These are phyloP conservation scores for Ceratocystis albifundus DNA, from an alignment of 2,329 filamentous ascomycete species.

Conservation along the genomic window DNA sequence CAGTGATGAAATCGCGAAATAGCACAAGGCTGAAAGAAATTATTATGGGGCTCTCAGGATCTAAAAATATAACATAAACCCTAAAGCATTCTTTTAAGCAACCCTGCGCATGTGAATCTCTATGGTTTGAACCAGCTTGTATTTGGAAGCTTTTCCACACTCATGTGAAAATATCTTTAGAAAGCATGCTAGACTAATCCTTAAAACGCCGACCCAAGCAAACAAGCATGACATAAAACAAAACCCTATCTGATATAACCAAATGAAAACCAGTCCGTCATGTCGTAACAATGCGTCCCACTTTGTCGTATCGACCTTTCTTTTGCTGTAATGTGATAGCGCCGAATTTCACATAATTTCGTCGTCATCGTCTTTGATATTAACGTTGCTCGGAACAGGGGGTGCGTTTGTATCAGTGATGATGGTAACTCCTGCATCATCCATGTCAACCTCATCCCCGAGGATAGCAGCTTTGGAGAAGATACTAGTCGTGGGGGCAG, in stretches of 20 bases:
- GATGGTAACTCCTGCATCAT: conserved; percentile 1
- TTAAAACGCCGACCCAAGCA: conserved; percentile 15
- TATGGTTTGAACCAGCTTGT: conserved; percentile 3
- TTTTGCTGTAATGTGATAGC: not conserved
- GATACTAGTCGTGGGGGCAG: not conserved
- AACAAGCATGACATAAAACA: conserved; percentile 11
- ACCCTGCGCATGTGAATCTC: not conserved
- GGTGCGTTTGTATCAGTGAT: conserved; percentile 13
- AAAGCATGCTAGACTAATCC: conserved; percentile 13
- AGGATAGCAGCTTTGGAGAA: conserved; percentile 1
- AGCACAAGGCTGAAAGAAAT: conserved; percentile 16
- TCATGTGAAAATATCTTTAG: not conserved
- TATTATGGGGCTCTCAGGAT: not conserved
- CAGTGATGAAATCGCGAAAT: conserved; percentile 6
- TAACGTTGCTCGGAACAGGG: not conserved
- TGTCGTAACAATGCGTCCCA: conserved; percentile 7
- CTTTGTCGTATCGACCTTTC: not conserved
- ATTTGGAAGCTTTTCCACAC: conserved; percentile 1
- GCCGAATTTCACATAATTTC: conserved; percentile 17
- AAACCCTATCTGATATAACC: not conserved
- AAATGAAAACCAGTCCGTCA: conserved; percentile 9
- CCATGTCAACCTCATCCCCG: conserved; percentile 10
- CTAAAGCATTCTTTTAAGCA: not conserved
- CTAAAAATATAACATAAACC: not conserved
- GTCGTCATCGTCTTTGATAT: conserved; percentile 4